Conservation (phyloP, 2,329 filamentous ascomycete species). For the Aureobasidium subglaciale region DNA sequence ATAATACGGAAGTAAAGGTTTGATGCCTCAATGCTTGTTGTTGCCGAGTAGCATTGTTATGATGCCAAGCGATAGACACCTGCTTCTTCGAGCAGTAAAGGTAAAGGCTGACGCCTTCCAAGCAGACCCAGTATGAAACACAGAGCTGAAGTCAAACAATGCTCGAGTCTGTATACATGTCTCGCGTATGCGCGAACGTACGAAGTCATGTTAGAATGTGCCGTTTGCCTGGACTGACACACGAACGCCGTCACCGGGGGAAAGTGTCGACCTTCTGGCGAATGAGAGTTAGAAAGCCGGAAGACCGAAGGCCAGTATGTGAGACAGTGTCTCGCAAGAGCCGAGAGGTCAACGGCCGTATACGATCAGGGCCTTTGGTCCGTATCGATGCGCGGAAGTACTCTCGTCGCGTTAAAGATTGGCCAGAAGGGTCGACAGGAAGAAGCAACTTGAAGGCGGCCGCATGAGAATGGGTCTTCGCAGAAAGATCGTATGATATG, state of each 20-base stretch:
- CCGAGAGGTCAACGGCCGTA: neutral
- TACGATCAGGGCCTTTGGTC: neutral
- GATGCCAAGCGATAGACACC: neutral
- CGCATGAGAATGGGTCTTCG: too few species aligned
- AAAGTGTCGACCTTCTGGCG: neutral
- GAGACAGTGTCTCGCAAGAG: conserved; percentile 6
- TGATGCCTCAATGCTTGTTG: neutral
- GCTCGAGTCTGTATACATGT: neutral
- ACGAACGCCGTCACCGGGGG: neutral
- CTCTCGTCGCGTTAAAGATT: neutral
- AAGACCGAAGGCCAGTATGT: neutral
- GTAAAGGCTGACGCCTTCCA: neutral
- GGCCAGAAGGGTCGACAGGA: conserved; percentile 5
- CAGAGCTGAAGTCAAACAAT: neutral
- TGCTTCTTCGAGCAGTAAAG: neutral
- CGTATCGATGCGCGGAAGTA: neutral
- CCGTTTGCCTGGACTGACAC: conserved; percentile 4
- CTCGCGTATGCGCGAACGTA: neutral
- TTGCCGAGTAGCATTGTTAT: neutral
- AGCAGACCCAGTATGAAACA: neutral
- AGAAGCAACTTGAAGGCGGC: neutral
- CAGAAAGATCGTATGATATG: too few species aligned
- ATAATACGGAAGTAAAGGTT: neutral
- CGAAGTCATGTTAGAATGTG: neutral
- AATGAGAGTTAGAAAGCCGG: neutral